A percentile compares a stretch with the other conserved stretches of the same genome.
Conservation (phyloP, 345 rosid species). For the Corchorus capsularis region DNA sequence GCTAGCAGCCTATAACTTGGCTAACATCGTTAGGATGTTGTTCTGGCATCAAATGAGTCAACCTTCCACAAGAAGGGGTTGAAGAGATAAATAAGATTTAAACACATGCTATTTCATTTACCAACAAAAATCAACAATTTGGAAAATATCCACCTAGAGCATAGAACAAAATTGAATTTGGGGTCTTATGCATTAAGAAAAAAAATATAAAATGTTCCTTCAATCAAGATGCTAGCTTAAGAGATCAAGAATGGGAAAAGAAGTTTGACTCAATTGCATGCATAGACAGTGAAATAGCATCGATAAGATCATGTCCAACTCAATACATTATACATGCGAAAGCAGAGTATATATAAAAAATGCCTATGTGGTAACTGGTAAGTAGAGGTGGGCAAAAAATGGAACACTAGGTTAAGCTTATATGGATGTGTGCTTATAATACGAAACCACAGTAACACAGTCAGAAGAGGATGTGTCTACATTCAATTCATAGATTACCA, state of each 20-base stretch:
- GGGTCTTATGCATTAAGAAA: background rate
- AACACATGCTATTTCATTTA: background rate
- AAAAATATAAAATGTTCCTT: background rate
- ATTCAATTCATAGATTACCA: background rate
- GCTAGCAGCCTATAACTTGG: background rate
- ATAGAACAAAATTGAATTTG: background rate
- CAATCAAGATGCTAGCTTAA: background rate
- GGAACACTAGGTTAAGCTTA: too few relatives aligned
- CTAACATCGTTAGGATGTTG: background rate
- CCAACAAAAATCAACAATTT: background rate
- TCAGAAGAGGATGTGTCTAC: background rate
- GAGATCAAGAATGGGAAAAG: background rate
- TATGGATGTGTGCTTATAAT: too few relatives aligned
- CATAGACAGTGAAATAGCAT: background rate
- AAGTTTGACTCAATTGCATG: background rate
- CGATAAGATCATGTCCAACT: background rate
- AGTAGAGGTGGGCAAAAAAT: too few relatives aligned
- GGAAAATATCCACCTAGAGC: background rate
- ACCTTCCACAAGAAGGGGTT: background rate
- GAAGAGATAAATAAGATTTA: background rate
- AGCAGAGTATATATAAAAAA: too few relatives aligned
- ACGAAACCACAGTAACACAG: background rate
- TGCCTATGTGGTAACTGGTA: too few relatives aligned
- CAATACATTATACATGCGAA: background rate
- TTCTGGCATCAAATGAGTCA: background rate